Percentiles rank a stretch among this genome's conserved stretches.
Evolutionary conservation across 2,329 filamentous ascomycete species (phyloP).

Genomic region (Nigrograna mackinnonii): DNA sequence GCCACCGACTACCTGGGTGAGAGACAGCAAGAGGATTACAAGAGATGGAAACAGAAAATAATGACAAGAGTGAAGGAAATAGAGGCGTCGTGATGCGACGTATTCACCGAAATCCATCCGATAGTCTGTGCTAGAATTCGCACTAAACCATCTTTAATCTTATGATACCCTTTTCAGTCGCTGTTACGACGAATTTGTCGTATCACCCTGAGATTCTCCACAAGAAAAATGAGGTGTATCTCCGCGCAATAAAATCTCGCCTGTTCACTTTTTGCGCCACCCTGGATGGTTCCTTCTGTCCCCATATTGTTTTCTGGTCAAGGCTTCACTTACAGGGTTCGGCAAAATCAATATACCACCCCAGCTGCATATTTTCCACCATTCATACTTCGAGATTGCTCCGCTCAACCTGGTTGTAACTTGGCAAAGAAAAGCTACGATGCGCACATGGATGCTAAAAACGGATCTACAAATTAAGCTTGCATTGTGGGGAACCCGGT

Average conservation of each 20-base stretch:
- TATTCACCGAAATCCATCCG: too few species aligned
- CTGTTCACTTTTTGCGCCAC: too few species aligned
- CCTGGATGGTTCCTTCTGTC: too few species aligned
- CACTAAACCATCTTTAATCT: too few species aligned
- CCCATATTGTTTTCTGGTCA: too few species aligned
- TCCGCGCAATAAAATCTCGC: too few species aligned
- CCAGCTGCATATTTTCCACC: background rate
- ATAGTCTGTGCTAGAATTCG: too few species aligned
- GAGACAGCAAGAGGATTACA: conserved; percentile 63
- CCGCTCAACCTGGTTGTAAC: background rate
- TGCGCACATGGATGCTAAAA: background rate
- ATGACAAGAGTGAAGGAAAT: conserved; percentile 58
- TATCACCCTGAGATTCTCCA: too few species aligned
- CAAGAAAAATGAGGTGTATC: too few species aligned
- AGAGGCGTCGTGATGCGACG: conserved; percentile 38
- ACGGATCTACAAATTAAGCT: background rate
- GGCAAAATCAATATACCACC: background rate
- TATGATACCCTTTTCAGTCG: too few species aligned
- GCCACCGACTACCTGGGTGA: conserved; percentile 73
- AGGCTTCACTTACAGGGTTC: too few species aligned
- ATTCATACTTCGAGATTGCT: too few species aligned
- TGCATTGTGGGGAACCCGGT: conserved; percentile 10
- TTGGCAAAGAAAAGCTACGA: background rate
- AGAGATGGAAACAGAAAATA: conserved; percentile 66
- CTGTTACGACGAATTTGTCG: background rate